Evolutionary conservation across 2,329 filamentous ascomycete species (phyloP).

Genomic region (Hypoxylon sp.): DNA sequence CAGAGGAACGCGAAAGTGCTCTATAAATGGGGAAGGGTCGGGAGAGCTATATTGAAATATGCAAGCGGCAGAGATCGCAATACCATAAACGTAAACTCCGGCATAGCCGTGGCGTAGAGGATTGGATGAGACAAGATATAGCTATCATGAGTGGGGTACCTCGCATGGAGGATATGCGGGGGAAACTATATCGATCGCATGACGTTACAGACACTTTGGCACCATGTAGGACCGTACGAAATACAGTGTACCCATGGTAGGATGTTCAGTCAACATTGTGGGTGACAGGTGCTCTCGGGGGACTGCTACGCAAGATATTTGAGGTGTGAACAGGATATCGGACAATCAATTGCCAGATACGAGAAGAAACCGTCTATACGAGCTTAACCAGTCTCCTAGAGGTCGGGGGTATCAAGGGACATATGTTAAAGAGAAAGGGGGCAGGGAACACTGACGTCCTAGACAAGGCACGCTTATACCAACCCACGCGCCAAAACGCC

Average conservation of each 20-base stretch:
- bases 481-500: neutral
- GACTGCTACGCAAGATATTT: neutral
- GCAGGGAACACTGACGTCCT: neutral
- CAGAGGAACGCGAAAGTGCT: neutral
- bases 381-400: neutral
- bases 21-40: neutral
- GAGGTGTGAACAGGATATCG: neutral
- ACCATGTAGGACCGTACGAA: slow-evolving; percentile 9
- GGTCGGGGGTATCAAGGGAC: slow-evolving; percentile 13
- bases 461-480: neutral
- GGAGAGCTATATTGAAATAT: neutral
- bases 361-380: neutral
- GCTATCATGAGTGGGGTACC: slow-evolving; percentile 25
- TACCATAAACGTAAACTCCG: slow-evolving; percentile 18
- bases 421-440: neutral
- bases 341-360: neutral
- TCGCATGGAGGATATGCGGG: slow-evolving; percentile 24
- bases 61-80: neutral
- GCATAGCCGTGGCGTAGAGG: slow-evolving; percentile 22
- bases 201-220: slow-evolving; percentile 28
- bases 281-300: neutral
- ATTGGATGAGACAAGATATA: slow-evolving; percentile 23
- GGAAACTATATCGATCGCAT: slow-evolving; percentile 33
- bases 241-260: neutral
- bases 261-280: neutral